Percentiles rank a stretch among this genome's conserved stretches.
phyloP scores from a whole-genome alignment of 1,284 basidiomycete genomes.

The Trametes versicolor region DNA sequence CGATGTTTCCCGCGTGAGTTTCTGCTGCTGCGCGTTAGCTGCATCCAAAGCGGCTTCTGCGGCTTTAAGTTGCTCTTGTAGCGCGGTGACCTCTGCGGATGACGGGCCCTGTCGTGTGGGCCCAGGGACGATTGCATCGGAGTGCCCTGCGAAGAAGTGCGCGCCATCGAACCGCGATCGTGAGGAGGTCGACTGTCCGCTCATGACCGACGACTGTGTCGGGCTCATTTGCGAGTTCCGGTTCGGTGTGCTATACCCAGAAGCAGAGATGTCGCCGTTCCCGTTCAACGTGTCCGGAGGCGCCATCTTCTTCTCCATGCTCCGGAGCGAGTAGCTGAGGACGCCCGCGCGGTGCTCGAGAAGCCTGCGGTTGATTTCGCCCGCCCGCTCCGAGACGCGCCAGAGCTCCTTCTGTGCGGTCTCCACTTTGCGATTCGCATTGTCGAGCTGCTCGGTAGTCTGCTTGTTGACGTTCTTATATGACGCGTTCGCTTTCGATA shows the following conservation, averaged over 20 bases:
- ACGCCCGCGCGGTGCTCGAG: slow-evolving; percentile 84
- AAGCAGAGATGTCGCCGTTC: slow-evolving; percentile 48
- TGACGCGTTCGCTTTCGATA: slow-evolving; percentile 71
- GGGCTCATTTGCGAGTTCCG: slow-evolving; percentile 63
- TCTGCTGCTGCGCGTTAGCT: slow-evolving; percentile 67
- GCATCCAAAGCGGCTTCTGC: slow-evolving; percentile 63
- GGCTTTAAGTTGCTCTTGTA: slow-evolving; percentile 62
- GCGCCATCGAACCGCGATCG: slow-evolving; percentile 77
- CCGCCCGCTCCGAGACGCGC: slow-evolving; percentile 67
- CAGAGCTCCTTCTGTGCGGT: slow-evolving; percentile 74
- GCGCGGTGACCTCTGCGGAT: slow-evolving; percentile 45
- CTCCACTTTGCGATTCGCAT: slow-evolving; percentile 73
- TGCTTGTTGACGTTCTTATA: slow-evolving; percentile 71
- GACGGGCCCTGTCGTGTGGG: slow-evolving; percentile 45
- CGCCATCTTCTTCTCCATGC: slow-evolving; percentile 68
- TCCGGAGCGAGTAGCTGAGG: slow-evolving; percentile 74
- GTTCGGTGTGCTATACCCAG: slow-evolving; percentile 62
- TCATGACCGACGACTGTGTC: slow-evolving; percentile 56
- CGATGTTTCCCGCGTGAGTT: slow-evolving; percentile 68
- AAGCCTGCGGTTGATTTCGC: slow-evolving; percentile 67
- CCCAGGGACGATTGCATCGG: slow-evolving; percentile 64
- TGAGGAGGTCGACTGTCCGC: slow-evolving; percentile 47
- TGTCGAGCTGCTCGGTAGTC: slow-evolving; percentile 75
- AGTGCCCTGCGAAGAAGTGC: slow-evolving; percentile 84
- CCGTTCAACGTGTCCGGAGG: slow-evolving; percentile 38